Percentiles rank a stretch among this genome's conserved stretches.
Conservation (phyloP, 2,329 filamentous ascomycete species). For the Xylaria sp. region DNA sequence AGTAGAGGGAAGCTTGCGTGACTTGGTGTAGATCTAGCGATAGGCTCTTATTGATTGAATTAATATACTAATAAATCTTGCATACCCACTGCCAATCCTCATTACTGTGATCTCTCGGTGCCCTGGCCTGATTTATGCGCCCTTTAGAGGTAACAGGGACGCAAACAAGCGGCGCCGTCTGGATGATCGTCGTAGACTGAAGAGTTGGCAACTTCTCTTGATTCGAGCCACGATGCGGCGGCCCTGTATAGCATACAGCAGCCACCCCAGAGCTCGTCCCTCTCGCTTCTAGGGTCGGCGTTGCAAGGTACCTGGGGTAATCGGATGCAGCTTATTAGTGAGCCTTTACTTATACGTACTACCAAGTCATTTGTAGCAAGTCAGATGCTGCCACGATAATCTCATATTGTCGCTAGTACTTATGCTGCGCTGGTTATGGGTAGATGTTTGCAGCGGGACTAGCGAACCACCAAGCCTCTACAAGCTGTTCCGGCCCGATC, state of each 20-base stretch:
- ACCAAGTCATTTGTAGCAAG: slow-evolving; percentile 8
- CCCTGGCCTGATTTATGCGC: background rate
- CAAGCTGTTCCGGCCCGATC: slow-evolving; percentile 4
- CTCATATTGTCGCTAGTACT: background rate
- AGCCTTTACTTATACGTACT: background rate
- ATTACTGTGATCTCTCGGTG: background rate
- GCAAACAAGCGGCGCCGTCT: slow-evolving; percentile 16
- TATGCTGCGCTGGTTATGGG: slow-evolving; percentile 14
- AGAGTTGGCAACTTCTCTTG: slow-evolving; percentile 5
- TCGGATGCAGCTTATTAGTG: slow-evolving; percentile 1
- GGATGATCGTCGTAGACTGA: slow-evolving; percentile 7
- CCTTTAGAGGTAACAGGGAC: background rate
- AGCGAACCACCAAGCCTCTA: background rate
- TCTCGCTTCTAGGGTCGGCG: background rate
- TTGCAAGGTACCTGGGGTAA: background rate
- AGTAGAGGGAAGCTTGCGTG: background rate
- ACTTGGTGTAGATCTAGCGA: slow-evolving; percentile 4
- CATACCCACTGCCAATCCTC: background rate
- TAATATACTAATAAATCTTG: background rate
- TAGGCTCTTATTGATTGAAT: background rate
- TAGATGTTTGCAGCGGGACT: slow-evolving; percentile 18
- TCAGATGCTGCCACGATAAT: slow-evolving; percentile 18
- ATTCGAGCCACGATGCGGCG: slow-evolving; percentile 29
- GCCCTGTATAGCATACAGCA: background rate
- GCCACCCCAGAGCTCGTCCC: background rate